Evolutionary conservation across 257 asterid species (phyloP), one percentile per base, ranked within the genome.

Genomic region (Vinca minor): DNA sequence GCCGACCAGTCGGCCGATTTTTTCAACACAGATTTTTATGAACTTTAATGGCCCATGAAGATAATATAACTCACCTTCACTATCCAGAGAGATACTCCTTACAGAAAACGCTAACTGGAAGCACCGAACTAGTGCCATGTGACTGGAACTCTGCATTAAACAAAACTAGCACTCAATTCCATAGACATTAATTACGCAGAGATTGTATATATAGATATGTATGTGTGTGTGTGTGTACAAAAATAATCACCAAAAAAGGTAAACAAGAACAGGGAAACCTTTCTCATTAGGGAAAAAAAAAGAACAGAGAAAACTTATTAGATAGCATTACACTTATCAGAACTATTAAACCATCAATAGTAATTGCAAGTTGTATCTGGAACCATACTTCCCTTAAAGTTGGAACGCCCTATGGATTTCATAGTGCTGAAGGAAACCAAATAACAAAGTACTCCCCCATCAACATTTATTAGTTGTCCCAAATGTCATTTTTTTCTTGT

Each of bases 61-160:
- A 35, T 32, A 62, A 73, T 62, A 62, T 60, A 65, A 64, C 79
- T 61, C 67, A 80, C 85, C 85, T 63, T 74, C 77, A 41, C 59
- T 72, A 46, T 77, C 77, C 52, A 74, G 70, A 58, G 81, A 69
- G 67, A 77, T 63, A 66, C 70, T 66, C 73, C 81, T 71, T 8
- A 80, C 77, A 71, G 85, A 80, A 49, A 80, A 74, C 44, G 81
- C 85, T 67, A 80, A 71, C 78, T 80, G 85, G 63, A 80, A 77
- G 52, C 80, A 78, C 56, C 77, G 83, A 60, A 74, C 83, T 44
- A 80, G 69, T 53, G 78, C 78, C 77, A 70, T 67, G 70, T 72
- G 75, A 71, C 75, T 72, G 60, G 85, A 77, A 53, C 46, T 72
- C 85, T 80, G 85, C 31, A 67, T 45, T 53, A 41, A 64, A 56